A percentile compares a stretch with the other conserved stretches of the same genome.
Evolutionary conservation across 2,329 filamentous ascomycete species (phyloP).

Genomic region (Talaromyces sp.): DNA sequence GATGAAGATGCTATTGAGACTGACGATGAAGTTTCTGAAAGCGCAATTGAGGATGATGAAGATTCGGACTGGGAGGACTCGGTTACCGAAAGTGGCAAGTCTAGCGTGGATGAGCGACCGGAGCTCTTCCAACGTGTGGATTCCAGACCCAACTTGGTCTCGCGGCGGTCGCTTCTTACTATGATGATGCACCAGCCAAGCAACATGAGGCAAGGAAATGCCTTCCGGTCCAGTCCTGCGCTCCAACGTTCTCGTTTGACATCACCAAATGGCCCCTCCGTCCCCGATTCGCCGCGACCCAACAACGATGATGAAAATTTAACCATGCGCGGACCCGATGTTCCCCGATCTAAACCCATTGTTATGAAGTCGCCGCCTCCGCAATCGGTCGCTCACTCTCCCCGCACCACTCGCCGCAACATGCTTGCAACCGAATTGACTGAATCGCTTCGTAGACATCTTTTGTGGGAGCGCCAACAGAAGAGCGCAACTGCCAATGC

Average conservation of each 20-base stretch:
- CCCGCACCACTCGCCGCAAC: slow-evolving; percentile 86
- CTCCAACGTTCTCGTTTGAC: slow-evolving; percentile 60
- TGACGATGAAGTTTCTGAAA: slow-evolving; percentile 74
- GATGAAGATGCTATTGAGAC: slow-evolving; percentile 64
- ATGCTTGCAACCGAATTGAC: slow-evolving; percentile 96
- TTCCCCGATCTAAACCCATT: slow-evolving; percentile 79
- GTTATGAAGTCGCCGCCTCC: slow-evolving; percentile 69
- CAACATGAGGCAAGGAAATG: slow-evolving; percentile 65
- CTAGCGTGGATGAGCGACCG: slow-evolving; percentile 73
- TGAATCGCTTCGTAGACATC: slow-evolving; percentile 85
- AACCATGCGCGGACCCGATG: slow-evolving; percentile 62
- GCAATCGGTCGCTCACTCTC: slow-evolving; percentile 79
- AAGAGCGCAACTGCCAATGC: slow-evolving; percentile 88
- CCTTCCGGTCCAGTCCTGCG: slow-evolving; percentile 50
- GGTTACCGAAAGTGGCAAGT: slow-evolving; percentile 78
- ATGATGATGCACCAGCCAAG: slow-evolving; percentile 83
- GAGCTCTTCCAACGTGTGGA: slow-evolving; percentile 88
- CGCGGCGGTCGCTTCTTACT: slow-evolving; percentile 84
- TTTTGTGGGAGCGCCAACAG: slow-evolving; percentile 94
- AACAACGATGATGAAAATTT: slow-evolving; percentile 67
- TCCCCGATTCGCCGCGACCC: slow-evolving; percentile 60
- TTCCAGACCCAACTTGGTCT: slow-evolving; percentile 80
- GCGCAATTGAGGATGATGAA: slow-evolving; percentile 73
- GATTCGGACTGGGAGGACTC: slow-evolving; percentile 68
- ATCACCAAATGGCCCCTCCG: slow-evolving; percentile 69